phyloP scores from a whole-genome alignment of 352 stramenopile genomes.

The Phytophthora megakarya region DNA sequence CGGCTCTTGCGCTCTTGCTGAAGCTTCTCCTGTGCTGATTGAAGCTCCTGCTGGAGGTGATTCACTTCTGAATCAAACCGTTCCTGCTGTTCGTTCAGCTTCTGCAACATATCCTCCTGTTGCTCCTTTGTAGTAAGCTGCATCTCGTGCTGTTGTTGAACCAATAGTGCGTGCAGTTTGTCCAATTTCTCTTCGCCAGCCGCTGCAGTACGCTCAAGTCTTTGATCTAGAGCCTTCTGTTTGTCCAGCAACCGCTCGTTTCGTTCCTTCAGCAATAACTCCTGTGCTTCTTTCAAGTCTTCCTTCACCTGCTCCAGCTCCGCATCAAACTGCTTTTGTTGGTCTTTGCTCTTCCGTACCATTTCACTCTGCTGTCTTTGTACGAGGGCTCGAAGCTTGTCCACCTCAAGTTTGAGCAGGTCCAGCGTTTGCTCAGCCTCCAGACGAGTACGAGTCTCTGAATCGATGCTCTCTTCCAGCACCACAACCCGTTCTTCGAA shows the following conservation, averaged over 20 bases:
- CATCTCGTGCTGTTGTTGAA: conserved; percentile 33
- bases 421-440: conserved; percentile 73
- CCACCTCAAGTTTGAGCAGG: conserved; percentile 69
- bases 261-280: conserved; percentile 60
- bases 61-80: conserved; percentile 41
- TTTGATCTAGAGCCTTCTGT: conserved; percentile 51
- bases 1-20: conserved; percentile 49
- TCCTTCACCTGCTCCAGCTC: conserved; percentile 44
- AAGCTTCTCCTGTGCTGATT: conserved; percentile 54
- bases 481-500: conserved; percentile 59
- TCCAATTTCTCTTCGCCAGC: conserved; percentile 27
- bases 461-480: conserved; percentile 64
- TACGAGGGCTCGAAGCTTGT: conserved; percentile 67
- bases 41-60: conserved; percentile 43
- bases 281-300: conserved; percentile 56
- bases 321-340: conserved; percentile 32
- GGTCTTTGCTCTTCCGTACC: conserved; percentile 33
- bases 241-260: conserved; percentile 66
- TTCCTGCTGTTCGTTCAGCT: conserved; percentile 33
- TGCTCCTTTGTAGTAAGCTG: conserved; percentile 64
- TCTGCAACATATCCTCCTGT: conserved; percentile 46
- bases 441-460: conserved; percentile 53
- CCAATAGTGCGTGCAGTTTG: conserved; percentile 18
- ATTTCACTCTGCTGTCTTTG: conserved; percentile 56
- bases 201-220: conserved; percentile 36